These are phyloP conservation scores for Heliamphora pulchella DNA, from an alignment of 179 eudicot species.

Conservation along the genomic window DNA sequence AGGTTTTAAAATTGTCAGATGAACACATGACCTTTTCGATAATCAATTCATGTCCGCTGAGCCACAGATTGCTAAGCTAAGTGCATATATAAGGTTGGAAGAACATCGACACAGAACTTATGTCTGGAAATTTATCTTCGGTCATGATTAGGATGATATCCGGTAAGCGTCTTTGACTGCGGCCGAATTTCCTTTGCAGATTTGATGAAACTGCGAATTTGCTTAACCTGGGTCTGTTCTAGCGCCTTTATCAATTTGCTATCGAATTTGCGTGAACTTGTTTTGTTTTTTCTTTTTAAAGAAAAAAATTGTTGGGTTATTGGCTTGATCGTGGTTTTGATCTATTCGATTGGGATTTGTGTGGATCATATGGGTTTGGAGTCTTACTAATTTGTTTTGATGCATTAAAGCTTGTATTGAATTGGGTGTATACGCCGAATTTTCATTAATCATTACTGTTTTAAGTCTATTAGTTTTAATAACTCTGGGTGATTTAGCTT, in stretches of 20 bases:
- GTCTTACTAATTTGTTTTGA: not conserved
- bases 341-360: not conserved
- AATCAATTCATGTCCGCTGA: not conserved
- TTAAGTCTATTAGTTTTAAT: not conserved
- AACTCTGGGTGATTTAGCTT: not conserved
- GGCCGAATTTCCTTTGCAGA: not conserved
- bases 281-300: not conserved
- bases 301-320: not conserved
- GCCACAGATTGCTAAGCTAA: not conserved
- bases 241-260: no score
- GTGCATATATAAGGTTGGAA: not conserved
- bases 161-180: conserved; percentile 23
- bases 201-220: not conserved
- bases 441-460: not conserved
- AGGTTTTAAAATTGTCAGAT: not conserved
- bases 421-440: not conserved
- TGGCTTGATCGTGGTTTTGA: conserved; percentile 4
- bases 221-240: not conserved
- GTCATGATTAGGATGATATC: conserved; percentile 6
- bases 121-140: conserved; percentile 13
- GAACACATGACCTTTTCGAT: not conserved
- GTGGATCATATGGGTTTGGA: not conserved
- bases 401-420: not conserved
- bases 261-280: not conserved
- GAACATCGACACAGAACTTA: conserved; percentile 6